Percentiles rank a stretch among this genome's conserved stretches.
Conservation (phyloP, 495 filamentous ascomycete genomes). For the Articulospora tetracladia region DNA sequence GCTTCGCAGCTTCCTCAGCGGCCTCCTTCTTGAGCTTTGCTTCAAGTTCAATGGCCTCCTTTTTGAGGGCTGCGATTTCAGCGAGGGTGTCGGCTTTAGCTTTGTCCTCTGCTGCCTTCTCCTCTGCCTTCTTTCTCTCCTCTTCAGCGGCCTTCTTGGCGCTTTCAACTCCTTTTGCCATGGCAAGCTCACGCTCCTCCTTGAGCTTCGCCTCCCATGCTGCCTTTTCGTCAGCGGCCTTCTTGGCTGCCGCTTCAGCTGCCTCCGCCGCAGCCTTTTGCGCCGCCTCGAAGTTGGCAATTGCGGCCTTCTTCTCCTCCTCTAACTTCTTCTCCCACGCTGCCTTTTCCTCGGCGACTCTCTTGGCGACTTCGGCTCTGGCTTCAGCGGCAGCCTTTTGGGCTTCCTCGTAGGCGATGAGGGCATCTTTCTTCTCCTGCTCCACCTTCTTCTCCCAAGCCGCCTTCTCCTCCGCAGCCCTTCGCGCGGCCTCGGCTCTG, state of each 20-base stretch:
- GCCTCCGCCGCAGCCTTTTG: slow-evolving; percentile 35
- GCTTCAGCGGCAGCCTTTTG: slow-evolving; percentile 34
- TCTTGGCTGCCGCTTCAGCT: slow-evolving; percentile 20
- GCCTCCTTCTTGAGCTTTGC: slow-evolving; percentile 17
- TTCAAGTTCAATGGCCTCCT: slow-evolving; percentile 17
- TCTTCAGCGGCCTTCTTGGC: slow-evolving; percentile 16
- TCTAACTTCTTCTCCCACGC: slow-evolving; percentile 18
- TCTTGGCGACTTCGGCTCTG: slow-evolving; percentile 21
- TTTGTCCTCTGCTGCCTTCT: slow-evolving; percentile 35
- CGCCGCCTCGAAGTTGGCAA: slow-evolving; percentile 26
- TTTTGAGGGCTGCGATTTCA: slow-evolving; percentile 36
- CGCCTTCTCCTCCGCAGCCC: slow-evolving; percentile 20
- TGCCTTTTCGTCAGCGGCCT: slow-evolving; percentile 31
- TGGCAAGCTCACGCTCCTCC: slow-evolving; percentile 19
- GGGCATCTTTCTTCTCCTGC: slow-evolving; percentile 19
- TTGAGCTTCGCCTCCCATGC: slow-evolving; percentile 31
- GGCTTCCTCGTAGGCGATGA: slow-evolving; percentile 25
- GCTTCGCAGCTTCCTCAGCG: slow-evolving; percentile 20
- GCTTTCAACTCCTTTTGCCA: slow-evolving; percentile 18
- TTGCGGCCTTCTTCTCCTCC: slow-evolving; percentile 18
- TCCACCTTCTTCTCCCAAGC: slow-evolving; percentile 16
- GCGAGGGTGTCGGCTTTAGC: slow-evolving; percentile 33
- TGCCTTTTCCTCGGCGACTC: slow-evolving; percentile 19
- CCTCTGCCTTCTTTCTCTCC: slow-evolving; percentile 26
- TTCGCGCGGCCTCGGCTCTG: slow-evolving; percentile 9